Conservation (phyloP, 192 early-diverging fungal genomes). For the Podila verticillata region DNA sequence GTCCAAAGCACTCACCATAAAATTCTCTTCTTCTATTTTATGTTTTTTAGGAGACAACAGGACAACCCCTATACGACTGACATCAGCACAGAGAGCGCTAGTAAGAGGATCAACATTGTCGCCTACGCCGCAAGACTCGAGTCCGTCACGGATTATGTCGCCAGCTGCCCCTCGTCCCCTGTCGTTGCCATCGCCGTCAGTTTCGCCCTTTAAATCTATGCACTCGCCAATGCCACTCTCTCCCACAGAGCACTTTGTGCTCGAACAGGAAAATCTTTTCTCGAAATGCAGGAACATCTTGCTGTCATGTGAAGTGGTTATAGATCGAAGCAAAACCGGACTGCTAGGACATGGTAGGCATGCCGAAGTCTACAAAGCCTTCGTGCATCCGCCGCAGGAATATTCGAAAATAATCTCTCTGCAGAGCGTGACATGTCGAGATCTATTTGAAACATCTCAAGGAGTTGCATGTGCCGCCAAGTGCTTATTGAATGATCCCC, state of each 20-base stretch:
- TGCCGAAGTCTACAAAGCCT: constrained; percentile 42
- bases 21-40: background rate
- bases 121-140: background rate
- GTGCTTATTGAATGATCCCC: constrained; percentile 23
- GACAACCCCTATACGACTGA: background rate
- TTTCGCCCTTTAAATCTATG: background rate
- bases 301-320: constrained; percentile 15
- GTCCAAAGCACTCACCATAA: background rate
- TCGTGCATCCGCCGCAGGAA: constrained; percentile 21
- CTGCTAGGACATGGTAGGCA: constrained; percentile 40
- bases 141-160: background rate
- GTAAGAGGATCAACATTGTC: constrained; percentile 2
- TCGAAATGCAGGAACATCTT: background rate
- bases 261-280: too few species aligned
- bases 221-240: background rate
- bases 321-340: constrained; percentile 17
- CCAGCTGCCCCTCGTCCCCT: background rate
- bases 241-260: background rate
- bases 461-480: constrained; percentile 44
- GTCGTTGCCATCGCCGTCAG: background rate
- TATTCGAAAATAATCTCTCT: constrained; percentile 22
- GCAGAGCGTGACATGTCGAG: constrained; percentile 17
- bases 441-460: constrained; percentile 13
- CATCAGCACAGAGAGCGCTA: background rate
- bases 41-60: background rate